These are phyloP conservation scores for Viola pubescens DNA, from an alignment of 441 rosid genomes.

Conservation along the genomic window DNA sequence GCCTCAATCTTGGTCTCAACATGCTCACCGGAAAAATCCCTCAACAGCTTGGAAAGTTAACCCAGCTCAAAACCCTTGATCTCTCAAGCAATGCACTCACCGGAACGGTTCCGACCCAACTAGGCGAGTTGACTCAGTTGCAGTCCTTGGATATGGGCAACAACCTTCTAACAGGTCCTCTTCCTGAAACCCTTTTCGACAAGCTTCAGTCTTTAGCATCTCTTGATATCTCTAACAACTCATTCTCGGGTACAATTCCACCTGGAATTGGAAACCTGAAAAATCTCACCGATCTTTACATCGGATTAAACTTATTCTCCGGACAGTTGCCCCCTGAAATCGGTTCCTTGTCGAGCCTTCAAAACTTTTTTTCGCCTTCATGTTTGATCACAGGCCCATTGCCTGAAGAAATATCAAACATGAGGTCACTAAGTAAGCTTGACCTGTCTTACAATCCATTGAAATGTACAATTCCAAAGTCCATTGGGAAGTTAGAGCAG, in stretches of 20 bases:
- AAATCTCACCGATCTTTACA: constrained; percentile 58
- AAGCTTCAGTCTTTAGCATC: constrained; percentile 43
- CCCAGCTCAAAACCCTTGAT: constrained; percentile 42
- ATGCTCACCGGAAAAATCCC: constrained; percentile 46
- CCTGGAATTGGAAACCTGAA: constrained; percentile 46
- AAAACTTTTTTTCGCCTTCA: constrained; percentile 43
- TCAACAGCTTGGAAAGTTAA: constrained; percentile 36
- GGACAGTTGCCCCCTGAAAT: constrained; percentile 64
- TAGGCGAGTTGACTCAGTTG: constrained; percentile 40
- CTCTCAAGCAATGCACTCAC: constrained; percentile 52
- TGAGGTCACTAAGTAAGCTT: constrained; percentile 39
- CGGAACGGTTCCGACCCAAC: constrained; percentile 41
- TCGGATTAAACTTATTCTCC: constrained; percentile 56
- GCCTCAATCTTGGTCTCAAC: constrained; percentile 46
- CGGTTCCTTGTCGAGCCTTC: constrained; percentile 48
- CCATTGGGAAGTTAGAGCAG: constrained; percentile 48
- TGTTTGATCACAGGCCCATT: constrained; percentile 64
- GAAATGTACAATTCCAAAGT: constrained; percentile 54
- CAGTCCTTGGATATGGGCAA: constrained; percentile 50
- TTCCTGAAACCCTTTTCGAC: constrained; percentile 36
- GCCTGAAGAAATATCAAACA: constrained; percentile 45
- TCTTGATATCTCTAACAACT: constrained; percentile 67
- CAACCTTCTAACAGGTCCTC: constrained; percentile 55
- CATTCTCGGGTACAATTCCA: constrained; percentile 53
- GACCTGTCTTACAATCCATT: constrained; percentile 85